Evolutionary conservation across 805 yeast species (phyloP).

Genomic region (Kodamaea jinghongensis): DNA sequence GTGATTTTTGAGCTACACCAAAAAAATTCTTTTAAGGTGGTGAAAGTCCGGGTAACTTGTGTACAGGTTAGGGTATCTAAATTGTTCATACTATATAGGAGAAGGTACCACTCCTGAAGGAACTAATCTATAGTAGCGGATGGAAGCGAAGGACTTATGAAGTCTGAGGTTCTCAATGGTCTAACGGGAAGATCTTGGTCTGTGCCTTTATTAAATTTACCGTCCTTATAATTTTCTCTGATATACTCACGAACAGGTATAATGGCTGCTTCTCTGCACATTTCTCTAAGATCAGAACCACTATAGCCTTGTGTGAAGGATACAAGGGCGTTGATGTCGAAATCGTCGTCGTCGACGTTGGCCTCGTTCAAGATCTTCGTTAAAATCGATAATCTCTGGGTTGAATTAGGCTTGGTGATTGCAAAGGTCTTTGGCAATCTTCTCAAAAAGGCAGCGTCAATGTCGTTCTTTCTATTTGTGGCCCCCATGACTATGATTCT

Average conservation of each 20-base stretch:
- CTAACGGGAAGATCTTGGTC: slow-evolving; percentile 47
- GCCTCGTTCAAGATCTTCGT: slow-evolving; percentile 67
- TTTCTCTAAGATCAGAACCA: slow-evolving; percentile 89
- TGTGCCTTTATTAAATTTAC: slow-evolving; percentile 24
- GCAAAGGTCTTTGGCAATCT: slow-evolving; percentile 90
- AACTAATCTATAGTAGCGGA: slow-evolving; percentile 7
- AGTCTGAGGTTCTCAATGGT: slow-evolving; percentile 65
- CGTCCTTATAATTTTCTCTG: slow-evolving; percentile 49
- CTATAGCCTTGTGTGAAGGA: slow-evolving; percentile 64
- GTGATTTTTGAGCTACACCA: neutral
- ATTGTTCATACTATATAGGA: too few species aligned
- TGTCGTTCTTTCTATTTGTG: slow-evolving; percentile 88
- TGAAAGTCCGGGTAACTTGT: slow-evolving; percentile 8
- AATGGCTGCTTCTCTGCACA: slow-evolving; percentile 92
- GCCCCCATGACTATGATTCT: slow-evolving; percentile 90
- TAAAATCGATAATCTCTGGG: slow-evolving; percentile 70
- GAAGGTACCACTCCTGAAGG: too few species aligned
- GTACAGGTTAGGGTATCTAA: too few species aligned
- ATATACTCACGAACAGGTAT: slow-evolving; percentile 85
- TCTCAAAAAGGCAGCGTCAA: slow-evolving; percentile 88
- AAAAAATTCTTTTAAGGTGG: slow-evolving; percentile 1
- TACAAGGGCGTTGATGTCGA: slow-evolving; percentile 62
- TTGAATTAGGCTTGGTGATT: slow-evolving; percentile 64
- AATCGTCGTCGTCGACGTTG: slow-evolving; percentile 49
- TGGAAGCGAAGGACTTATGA: slow-evolving; percentile 36